phyloP scores from a whole-genome alignment of 2,329 filamentous ascomycete genomes.

The Botryotinia convoluta region DNA sequence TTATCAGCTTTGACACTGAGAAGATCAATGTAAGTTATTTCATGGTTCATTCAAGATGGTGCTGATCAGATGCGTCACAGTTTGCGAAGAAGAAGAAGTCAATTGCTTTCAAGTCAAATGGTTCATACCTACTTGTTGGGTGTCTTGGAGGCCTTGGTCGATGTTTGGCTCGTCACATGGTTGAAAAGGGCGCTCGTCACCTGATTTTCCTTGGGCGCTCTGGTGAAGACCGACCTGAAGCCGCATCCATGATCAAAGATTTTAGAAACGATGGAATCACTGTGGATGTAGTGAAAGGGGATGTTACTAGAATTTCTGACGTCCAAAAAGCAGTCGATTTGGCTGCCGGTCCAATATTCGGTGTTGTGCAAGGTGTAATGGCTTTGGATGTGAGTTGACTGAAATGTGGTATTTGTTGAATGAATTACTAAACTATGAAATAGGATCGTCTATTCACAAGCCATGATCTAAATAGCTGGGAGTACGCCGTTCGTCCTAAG shows the following conservation, averaged over 20 bases:
- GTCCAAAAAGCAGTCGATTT: constrained; percentile 12
- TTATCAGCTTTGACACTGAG: constrained; percentile 5
- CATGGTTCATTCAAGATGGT: background rate
- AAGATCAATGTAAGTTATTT: background rate
- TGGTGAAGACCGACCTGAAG: constrained; percentile 13
- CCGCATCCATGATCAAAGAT: constrained; percentile 12
- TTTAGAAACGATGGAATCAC: background rate
- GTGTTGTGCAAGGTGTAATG: constrained; percentile 20
- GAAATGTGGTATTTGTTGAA: background rate
- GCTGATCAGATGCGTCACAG: background rate
- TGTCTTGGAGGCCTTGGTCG: constrained; percentile 28
- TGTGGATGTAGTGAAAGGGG: constrained; percentile 2
- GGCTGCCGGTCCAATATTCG: constrained; percentile 38
- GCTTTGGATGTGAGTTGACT: constrained; percentile 20
- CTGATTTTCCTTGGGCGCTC: constrained; percentile 17
- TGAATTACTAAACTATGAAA: background rate
- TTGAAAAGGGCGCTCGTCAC: constrained; percentile 12
- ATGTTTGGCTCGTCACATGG: constrained; percentile 22
- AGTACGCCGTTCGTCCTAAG: constrained; percentile 38
- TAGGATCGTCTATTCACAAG: constrained; percentile 11
- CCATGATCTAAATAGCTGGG: background rate
- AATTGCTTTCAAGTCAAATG: constrained; percentile 13
- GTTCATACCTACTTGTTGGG: constrained; percentile 23
- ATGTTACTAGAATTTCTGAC: background rate
- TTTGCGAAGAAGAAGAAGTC: background rate